phyloP scores from a whole-genome alignment of 305 asterid species.

The Solanum hybrid region DNA sequence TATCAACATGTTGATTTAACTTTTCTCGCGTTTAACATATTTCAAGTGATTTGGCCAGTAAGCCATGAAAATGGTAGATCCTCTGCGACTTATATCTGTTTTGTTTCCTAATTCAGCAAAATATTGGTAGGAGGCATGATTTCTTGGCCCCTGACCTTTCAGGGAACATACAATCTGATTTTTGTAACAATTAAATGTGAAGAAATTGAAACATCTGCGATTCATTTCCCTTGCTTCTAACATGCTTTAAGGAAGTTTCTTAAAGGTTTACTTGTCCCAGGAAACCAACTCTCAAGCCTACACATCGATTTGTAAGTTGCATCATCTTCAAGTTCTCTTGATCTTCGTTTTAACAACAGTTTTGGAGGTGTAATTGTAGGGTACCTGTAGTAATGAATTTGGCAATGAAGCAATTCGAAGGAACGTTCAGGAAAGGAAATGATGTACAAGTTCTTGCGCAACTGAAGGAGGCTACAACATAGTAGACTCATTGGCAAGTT shows the following conservation, averaged over 20 bases:
- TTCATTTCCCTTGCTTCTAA: background rate
- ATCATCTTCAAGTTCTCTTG: background rate
- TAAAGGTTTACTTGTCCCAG: background rate
- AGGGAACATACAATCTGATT: too few relatives aligned
- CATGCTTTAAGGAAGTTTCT: background rate
- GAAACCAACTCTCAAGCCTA: background rate
- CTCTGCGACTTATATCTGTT: background rate
- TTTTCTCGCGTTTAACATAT: background rate
- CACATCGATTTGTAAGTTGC: background rate
- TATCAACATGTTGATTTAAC: background rate
- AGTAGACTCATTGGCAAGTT: constrained; percentile 17
- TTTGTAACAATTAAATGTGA: background rate
- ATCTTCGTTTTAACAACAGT: background rate
- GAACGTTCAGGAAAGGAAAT: constrained; percentile 15
- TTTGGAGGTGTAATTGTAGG: background rate
- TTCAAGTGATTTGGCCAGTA: background rate
- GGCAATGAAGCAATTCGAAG: background rate
- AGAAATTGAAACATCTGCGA: background rate
- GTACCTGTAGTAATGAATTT: background rate
- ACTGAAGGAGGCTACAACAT: constrained; percentile 20
- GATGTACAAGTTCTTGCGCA: constrained; percentile 19
- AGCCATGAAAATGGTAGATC: background rate
- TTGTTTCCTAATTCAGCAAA: too few relatives aligned
- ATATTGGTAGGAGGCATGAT: too few relatives aligned
- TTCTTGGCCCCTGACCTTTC: too few relatives aligned